phyloP scores from a whole-genome alignment of 768 basidiomycete genomes.

The Termitomyces sp. region DNA sequence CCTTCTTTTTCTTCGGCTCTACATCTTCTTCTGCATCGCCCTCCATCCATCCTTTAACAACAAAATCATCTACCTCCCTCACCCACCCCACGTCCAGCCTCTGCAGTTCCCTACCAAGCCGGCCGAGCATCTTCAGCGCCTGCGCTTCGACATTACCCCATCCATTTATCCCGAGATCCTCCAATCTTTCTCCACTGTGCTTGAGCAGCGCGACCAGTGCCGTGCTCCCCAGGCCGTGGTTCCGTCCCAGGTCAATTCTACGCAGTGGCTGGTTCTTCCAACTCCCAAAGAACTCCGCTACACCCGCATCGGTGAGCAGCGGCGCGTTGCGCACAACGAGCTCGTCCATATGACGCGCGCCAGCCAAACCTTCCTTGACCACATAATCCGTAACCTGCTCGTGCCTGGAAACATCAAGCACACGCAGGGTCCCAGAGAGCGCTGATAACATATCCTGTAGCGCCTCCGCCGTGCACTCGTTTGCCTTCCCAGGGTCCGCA shows the following conservation, averaged over 20 bases:
- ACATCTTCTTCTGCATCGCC: constrained; percentile 23
- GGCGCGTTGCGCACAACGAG: constrained; percentile 57
- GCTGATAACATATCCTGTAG: constrained; percentile 52
- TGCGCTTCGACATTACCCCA: constrained; percentile 63
- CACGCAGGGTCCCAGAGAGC: constrained; percentile 54
- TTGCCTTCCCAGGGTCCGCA: constrained; percentile 50
- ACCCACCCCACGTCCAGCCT: constrained; percentile 86
- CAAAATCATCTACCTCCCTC: constrained; percentile 77
- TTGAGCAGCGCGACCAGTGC: constrained; percentile 63
- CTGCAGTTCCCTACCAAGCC: constrained; percentile 40
- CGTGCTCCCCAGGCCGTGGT: constrained; percentile 46
- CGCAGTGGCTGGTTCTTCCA: constrained; percentile 57
- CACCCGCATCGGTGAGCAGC: constrained; percentile 67
- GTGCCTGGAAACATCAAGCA: constrained; percentile 75
- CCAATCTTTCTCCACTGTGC: constrained; percentile 63
- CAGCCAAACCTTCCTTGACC: constrained; percentile 58
- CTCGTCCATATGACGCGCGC: constrained; percentile 45
- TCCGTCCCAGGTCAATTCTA: constrained; percentile 62
- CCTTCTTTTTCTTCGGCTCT: background rate
- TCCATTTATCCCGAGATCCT: constrained; percentile 71
- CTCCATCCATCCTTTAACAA: constrained; percentile 66
- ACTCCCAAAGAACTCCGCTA: constrained; percentile 63
- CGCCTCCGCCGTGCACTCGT: constrained; percentile 54
- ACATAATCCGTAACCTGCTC: constrained; percentile 56
- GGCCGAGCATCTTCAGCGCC: constrained; percentile 32